Evolutionary conservation across 345 rosid genomes (phyloP), one percentile per base, ranked within the genome.

Genomic region (Citrus cavaleriei): DNA sequence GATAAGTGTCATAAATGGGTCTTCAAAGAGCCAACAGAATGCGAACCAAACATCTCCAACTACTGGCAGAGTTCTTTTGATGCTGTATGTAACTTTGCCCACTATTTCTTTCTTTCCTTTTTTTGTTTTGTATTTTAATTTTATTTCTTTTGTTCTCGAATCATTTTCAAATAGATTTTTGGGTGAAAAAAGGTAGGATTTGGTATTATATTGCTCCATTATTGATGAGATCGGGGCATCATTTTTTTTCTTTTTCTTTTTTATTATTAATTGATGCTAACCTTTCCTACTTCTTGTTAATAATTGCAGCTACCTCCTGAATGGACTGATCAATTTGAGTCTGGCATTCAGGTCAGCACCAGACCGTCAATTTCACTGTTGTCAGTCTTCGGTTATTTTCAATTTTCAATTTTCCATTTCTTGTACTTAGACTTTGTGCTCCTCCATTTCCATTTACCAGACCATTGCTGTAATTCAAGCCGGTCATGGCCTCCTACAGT

Each of bases 401-500:
- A 22, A n/a, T 14, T 68, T 0, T 18, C 19, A 21, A 7, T 66
- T 61, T 57, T 34, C 40, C 13, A 8, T 58, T 72, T 78, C 66
- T 63, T 68, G 40, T 71, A 9, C 75, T 77, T 35, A 62, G 72
- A 74, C 62, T 70, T 73, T 63, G 68, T 69, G 49, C n/a, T 58
- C 58, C n/a, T 38, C 7, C 7, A 18, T 70, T 67, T 83, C 7
- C 61, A 34, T 70, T 83, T 78, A 72, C 49, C 85, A 96, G 99
- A 96, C 99, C 21, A 96, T 96, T 83, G 99, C 98, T 86, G 99
- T 94, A 42, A 96, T 96, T 81, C 99, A 96, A 96, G 99, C 98
- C 84, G 99, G 98, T 49, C 98, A 93, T 79, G 99, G 98, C 75
- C 92, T 94, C 82, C 89, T 96, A 59, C 99, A 96, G 68, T 77